These are phyloP conservation scores for Aspergillus saccharolyticus DNA, from an alignment of 495 filamentous ascomycete species.

Conservation along the genomic window DNA sequence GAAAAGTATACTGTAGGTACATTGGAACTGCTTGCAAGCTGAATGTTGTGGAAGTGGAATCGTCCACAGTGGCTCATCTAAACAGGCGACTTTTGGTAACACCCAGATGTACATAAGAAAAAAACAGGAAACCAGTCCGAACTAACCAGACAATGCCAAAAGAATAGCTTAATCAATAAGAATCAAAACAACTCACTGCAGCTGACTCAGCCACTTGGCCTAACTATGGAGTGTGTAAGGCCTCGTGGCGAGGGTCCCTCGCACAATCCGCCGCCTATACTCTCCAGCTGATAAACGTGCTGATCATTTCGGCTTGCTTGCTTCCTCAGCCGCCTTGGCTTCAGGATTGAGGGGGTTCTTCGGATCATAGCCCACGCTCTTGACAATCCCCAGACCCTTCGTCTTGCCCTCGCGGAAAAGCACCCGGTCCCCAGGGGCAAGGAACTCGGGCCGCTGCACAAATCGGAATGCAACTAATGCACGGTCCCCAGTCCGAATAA, in stretches of 20 bases:
- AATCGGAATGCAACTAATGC: constrained; percentile 91
- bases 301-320: constrained; percentile 6
- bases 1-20: background rate
- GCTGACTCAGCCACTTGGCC: background rate
- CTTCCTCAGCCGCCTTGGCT: constrained; percentile 19
- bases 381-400: constrained; percentile 93
- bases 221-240: too few species aligned
- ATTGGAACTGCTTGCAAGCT: too few species aligned
- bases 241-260: background rate
- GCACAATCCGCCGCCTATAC: background rate
- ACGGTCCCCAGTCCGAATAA: constrained; percentile 89
- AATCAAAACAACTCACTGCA: background rate
- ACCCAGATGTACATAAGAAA: background rate
- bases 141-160: background rate
- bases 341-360: constrained; percentile 51
- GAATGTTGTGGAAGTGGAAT: too few species aligned
- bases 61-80: too few species aligned
- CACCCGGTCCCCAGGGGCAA: constrained; percentile 81
- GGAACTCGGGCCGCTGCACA: constrained; percentile 91
- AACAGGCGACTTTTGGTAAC: background rate
- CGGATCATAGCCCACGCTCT: constrained; percentile 81
- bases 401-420: constrained; percentile 93
- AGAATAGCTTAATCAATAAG: background rate
- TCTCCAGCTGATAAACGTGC: background rate
- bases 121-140: background rate